phyloP scores from a whole-genome alignment of 2,329 filamentous ascomycete genomes.

The Fusarium goolgardi region DNA sequence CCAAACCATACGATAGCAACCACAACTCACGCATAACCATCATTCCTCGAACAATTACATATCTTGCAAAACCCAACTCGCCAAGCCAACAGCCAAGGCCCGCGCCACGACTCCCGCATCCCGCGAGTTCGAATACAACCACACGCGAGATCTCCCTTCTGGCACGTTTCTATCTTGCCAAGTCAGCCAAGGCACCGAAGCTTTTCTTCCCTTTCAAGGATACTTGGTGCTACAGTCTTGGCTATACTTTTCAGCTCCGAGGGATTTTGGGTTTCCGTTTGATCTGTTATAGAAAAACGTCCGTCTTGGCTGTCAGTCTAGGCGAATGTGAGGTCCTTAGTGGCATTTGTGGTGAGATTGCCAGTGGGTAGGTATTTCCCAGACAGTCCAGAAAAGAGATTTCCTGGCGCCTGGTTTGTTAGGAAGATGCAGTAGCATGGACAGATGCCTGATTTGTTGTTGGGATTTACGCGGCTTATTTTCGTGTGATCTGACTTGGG shows the following conservation, averaged over 20 bases:
- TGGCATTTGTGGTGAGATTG: no score
- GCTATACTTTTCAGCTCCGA: background rate
- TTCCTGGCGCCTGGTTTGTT: background rate
- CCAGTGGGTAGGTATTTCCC: background rate
- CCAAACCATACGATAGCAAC: background rate
- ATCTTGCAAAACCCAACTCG: background rate
- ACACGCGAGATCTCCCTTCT: constrained; percentile 9
- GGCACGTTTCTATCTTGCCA: constrained; percentile 15
- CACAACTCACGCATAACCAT: background rate
- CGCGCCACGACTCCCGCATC: constrained; percentile 14
- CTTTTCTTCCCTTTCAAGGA: background rate
- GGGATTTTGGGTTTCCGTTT: background rate
- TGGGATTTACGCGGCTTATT: background rate
- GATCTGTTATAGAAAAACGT: constrained; percentile 2
- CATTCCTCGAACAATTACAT: background rate
- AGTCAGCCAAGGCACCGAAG: background rate
- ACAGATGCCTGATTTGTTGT: background rate
- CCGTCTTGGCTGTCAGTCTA: constrained; percentile 1
- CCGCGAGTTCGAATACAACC: background rate
- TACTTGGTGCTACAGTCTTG: background rate
- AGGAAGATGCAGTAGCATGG: background rate
- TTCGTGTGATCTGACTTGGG: background rate
- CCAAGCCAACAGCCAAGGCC: constrained; percentile 32
- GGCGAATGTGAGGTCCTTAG: background rate
- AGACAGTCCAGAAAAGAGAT: background rate